A percentile compares a stretch with the other conserved stretches of the same genome.
phyloP scores from a whole-genome alignment of 2,329 filamentous ascomycete species.

The Penicillium crustosum region DNA sequence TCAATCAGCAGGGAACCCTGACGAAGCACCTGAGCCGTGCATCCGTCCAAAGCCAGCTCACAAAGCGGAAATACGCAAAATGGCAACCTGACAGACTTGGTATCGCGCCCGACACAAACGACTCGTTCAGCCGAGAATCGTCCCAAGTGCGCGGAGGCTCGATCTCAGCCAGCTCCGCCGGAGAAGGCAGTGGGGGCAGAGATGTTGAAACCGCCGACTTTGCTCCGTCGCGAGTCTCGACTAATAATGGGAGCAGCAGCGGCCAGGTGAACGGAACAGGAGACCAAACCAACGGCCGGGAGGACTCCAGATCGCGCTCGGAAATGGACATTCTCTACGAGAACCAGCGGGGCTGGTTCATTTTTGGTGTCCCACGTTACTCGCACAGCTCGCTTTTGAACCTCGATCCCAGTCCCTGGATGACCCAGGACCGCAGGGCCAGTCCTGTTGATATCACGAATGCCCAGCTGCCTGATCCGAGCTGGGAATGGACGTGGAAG shows the following conservation, averaged over 20 bases:
- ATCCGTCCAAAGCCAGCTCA: slow-evolving; percentile 42
- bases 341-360: slow-evolving; percentile 86
- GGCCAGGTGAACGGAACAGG: not conserved
- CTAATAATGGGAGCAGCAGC: slow-evolving; percentile 7
- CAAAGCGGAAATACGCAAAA: slow-evolving; percentile 49
- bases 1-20: slow-evolving; percentile 24
- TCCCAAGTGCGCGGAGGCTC: slow-evolving; percentile 21
- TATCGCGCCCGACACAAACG: slow-evolving; percentile 29
- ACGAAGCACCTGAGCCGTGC: slow-evolving; percentile 33
- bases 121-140: slow-evolving; percentile 18
- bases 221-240: slow-evolving; percentile 12
- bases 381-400: slow-evolving; percentile 80
- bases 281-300: slow-evolving; percentile 10
- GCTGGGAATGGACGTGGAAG: slow-evolving; percentile 85
- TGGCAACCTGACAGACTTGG: slow-evolving; percentile 59
- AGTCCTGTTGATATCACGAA: slow-evolving; percentile 73
- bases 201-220: slow-evolving; percentile 21
- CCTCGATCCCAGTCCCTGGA: slow-evolving; percentile 84
- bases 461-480: slow-evolving; percentile 89
- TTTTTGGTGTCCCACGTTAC: slow-evolving; percentile 89
- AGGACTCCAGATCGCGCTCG: slow-evolving; percentile 29
- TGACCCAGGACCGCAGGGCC: slow-evolving; percentile 61
- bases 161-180: slow-evolving; percentile 19
- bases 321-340: slow-evolving; percentile 90
- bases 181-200: slow-evolving; percentile 9